Base-by-base conservation (phyloP, 2,329 filamentous ascomycete species). In the Trichophyton mentagrophytes region DNA sequence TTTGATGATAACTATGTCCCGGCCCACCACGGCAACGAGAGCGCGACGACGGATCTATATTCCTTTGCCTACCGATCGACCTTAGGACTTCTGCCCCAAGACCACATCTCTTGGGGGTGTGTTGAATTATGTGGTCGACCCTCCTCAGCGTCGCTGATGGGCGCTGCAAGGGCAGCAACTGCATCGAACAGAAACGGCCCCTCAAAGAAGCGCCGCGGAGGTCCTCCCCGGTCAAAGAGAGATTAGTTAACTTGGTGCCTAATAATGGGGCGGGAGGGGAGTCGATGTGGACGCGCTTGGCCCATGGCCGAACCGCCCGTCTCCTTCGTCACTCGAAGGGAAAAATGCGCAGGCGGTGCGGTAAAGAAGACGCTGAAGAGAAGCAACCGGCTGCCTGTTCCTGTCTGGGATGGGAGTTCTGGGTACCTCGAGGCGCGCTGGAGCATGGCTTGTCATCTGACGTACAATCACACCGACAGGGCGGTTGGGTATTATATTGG, bases 201-300 rank as follows among this genome's bases (percentile, higher is more conserved):
- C 22, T 47, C 22, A 53, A 53, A 53, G 49, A 53, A 53, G 49
- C 49, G 49, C 49, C 49, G 22, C 49, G 49, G 49, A 53, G 49
- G 3, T n/a, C 9, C 7, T 30, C 22, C 15, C 49, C 13, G 49
- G 8, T 53, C 27, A 30, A 51, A 53, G 49, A 25, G 46, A 27
- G 3, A 22, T 13, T 1, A 30, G 6, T 30, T 27, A 1, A 27
- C 25, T 6, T 27, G 25, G 25, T 27, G 3, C 25, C 25, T 27
- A 27, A 3, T 3, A n/a, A n/a, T n/a, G 25, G 11, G 47, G 9
- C 25, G 17, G 46, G 8, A 15, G 20, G 9, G 22, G 3, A 27
- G 20, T 51, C 3, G 47, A 3, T 53, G n/a, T 27, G 22, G 8
- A 15, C 22, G 22, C 33, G 11, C 11, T 36, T 36, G 33, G 33